These are phyloP conservation scores for Paramecium sonneborni DNA, from an alignment of 73 alveolate species.

Conservation along the genomic window DNA sequence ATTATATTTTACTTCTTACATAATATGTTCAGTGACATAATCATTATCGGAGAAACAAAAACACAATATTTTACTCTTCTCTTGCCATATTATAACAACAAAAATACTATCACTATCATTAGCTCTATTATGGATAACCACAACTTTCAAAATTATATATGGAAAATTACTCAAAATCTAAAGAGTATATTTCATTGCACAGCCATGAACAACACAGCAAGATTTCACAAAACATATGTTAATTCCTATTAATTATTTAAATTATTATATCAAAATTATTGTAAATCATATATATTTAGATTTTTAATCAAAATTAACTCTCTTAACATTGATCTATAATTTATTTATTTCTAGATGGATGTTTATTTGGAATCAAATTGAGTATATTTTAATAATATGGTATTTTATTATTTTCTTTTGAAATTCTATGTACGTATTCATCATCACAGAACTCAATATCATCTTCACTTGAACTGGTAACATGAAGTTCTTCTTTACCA, in stretches of 20 bases:
- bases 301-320: not conserved
- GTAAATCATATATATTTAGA: not conserved
- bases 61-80: not conserved
- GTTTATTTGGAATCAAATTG: constrained; percentile 1
- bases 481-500: not conserved
- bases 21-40: not conserved
- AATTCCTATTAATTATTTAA: not conserved
- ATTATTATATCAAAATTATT: not conserved
- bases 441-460: constrained; percentile 5
- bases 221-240: not conserved
- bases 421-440: constrained; percentile 22
- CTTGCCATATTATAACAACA: not conserved
- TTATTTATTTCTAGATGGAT: constrained; percentile 30
- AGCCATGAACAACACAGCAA: constrained; percentile 10
- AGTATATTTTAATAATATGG: not conserved
- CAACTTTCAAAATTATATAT: constrained; percentile 16
- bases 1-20: not conserved
- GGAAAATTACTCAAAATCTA: not conserved
- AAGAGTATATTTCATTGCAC: not conserved
- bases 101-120: not conserved
- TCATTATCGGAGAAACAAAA: not conserved
- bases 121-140: not conserved
- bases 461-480: constrained; percentile 26
- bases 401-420: constrained; percentile 34
- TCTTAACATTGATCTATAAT: not conserved